phyloP scores from a whole-genome alignment of 2,329 filamentous ascomycete species.

The Cladosporium sp. region DNA sequence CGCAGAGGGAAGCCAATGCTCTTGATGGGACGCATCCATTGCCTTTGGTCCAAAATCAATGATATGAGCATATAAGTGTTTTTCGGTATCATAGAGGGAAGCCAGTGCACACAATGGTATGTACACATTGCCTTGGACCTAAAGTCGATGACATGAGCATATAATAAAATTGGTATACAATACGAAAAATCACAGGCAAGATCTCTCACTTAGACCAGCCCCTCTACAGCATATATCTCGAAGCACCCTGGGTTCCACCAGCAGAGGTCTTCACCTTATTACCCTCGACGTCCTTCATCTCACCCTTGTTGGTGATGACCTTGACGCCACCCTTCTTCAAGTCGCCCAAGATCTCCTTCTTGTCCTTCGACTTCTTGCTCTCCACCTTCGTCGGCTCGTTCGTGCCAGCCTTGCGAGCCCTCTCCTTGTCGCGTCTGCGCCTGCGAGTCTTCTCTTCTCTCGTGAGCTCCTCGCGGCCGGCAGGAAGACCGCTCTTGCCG shows the following conservation, averaged over 20 bases:
- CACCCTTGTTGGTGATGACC: constrained; percentile 87
- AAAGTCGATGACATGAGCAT: background rate
- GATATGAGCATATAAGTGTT: too few relatives aligned
- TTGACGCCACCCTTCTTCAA: constrained; percentile 85
- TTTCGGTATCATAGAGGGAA: background rate
- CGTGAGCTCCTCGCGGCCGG: constrained; percentile 82
- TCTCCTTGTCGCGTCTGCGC: constrained; percentile 73
- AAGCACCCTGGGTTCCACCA: constrained; percentile 33
- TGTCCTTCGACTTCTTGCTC: constrained; percentile 62
- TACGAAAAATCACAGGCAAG: background rate
- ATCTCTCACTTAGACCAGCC: background rate
- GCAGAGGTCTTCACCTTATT: constrained; percentile 59
- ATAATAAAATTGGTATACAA: background rate
- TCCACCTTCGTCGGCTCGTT: constrained; percentile 45
- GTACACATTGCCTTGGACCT: background rate
- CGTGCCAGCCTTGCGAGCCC: constrained; percentile 69
- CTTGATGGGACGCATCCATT: too few relatives aligned
- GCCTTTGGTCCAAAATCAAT: too few relatives aligned
- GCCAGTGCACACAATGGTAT: background rate
- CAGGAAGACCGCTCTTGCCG: constrained; percentile 70
- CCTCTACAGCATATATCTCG: constrained; percentile 36
- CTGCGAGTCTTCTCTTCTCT: constrained; percentile 81
- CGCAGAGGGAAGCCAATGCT: too few relatives aligned
- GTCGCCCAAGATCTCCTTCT: constrained; percentile 62
- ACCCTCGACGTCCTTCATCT: constrained; percentile 80